These are phyloP conservation scores for Starmerella sp. DNA, from an alignment of 805 yeast species.

Conservation along the genomic window DNA sequence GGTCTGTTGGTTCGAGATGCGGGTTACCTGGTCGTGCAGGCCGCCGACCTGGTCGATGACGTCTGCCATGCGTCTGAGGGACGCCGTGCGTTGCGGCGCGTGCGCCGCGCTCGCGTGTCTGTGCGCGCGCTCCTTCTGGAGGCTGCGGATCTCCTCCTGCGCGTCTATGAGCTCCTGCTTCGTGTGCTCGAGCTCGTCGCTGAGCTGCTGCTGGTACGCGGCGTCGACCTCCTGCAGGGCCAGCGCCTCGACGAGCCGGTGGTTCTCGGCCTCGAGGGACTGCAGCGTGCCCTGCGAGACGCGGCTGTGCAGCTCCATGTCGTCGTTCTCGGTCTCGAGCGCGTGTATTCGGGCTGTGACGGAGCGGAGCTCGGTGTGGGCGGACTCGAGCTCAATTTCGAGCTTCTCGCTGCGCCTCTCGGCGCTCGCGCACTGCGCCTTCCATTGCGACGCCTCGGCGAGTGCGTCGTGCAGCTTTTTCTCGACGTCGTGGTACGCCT, in stretches of 20 bases:
- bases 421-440: not conserved
- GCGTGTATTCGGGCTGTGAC: slow-evolving; percentile 29
- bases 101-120: not conserved
- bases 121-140: slow-evolving; percentile 9
- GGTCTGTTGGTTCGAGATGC: not conserved
- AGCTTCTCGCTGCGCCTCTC: not conserved
- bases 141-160: slow-evolving; percentile 27
- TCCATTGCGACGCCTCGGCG: slow-evolving; percentile 23
- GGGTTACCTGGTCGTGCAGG: not conserved
- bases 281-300: slow-evolving; percentile 22
- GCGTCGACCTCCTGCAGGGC: slow-evolving; percentile 34
- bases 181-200: slow-evolving; percentile 26
- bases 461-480: slow-evolving; percentile 25
- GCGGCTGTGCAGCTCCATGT: slow-evolving; percentile 34
- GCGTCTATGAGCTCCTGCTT: slow-evolving; percentile 29
- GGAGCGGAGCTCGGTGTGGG: not conserved
- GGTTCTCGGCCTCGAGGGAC: slow-evolving; percentile 30
- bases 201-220: slow-evolving; percentile 17
- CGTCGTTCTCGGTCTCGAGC: slow-evolving; percentile 37
- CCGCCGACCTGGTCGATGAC: not conserved
- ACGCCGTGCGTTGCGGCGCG: not conserved
- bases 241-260: slow-evolving; percentile 30
- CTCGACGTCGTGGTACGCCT: slow-evolving; percentile 22
- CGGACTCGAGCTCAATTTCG: not conserved
- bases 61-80: not conserved